Evolutionary conservation across 805 yeast species (phyloP), one percentile per base, ranked within the genome.

Genomic region (Saccharomycopsis amapae): DNA sequence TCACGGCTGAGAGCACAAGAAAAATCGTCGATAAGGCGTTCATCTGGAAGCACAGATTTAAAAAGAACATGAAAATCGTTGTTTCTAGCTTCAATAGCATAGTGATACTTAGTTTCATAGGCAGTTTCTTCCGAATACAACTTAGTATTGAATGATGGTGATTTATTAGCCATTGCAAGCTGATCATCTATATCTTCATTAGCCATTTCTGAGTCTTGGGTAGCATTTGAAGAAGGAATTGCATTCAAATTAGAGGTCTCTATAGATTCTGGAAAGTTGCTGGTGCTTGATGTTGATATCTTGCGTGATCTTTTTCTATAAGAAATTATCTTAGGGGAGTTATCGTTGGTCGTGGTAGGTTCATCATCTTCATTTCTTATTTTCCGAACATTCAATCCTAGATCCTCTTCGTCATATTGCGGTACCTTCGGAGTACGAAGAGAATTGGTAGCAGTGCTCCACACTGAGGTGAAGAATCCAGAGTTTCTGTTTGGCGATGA

Each of bases 1-100:
- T 90, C 97, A 50, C 87, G 70, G 53, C 89, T 82, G 45, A 90
- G 65, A 0, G 97, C 96, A 68, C 97, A 93, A 23, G 86, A 77
- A 56, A 83, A 89, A 56, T 88, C 97, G 57, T 87, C 96, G 30
- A 90, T 60, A 13, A 90, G 65, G 42, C 81, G 67, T 56, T 90
- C 97, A 38, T 77, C 73, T 20, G 65, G 64, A 2, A 89, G 84
- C 2, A 87, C 66, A 6, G 79, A 69, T 46, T 78, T 71, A 67
- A 90, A 93, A 2, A 81, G 55, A 33, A 68, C 72, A 62, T 88
- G 97, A 61, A 87, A 93, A 32, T 85, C 95, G 4, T 71, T 66
- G 57, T 88, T 73, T 44, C 94, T 67, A 40, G 72, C 72, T 44
- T 69, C 69, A 2, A 79, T 66, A 1, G 96, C 87, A 57, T 71